Base-by-base conservation (phyloP, 371 early-diverging fungal species). In the Dinochytrium kinnereticum region DNA sequence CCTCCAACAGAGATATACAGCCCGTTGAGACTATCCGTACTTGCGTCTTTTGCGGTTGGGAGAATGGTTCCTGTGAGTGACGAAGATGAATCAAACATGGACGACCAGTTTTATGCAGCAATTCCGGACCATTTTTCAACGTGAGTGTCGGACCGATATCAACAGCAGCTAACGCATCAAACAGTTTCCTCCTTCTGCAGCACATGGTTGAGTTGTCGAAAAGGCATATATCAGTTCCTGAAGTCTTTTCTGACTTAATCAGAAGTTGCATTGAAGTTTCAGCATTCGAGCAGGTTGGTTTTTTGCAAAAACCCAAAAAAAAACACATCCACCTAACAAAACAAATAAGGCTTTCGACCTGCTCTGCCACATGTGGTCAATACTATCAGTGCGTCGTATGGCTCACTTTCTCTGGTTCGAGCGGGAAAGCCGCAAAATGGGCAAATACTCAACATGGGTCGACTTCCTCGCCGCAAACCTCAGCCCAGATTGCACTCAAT, bases 301-400 rank as follows among this genome's bases (percentile, higher is more conserved):
- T 57, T 28, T 13, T 57, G 13, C 57, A 10, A 57, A 15, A 15
- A 30, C 26, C 30, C 24, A 64, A 19, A 17, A 5, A 13, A 28
- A 24, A 31, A 3, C 64, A 7, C 57, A 19, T 26, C 57, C 5
- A 30, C 57, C 15, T 24, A 17, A 19, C 7, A 7, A 10, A 7
- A 15, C 7, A 15, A 17, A 17, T 30, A 26, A 64, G 64, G 64
- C 33, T 37, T 64, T 64, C 64, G 64, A 64, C 24, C 37, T 64
- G 5, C 30, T 64, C 34, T 34, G 37, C 15, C 64, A 64, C 64
- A 64, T 64, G 64, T 64, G 64, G 64, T 17, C 64, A 13, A 2
- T 64, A 3, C 17, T 64, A 10, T 57, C 57, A 3, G 24, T 15
- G 13, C 64, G 13, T 33, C 34, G 10, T 34, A 28, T 31, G 10